Evolutionary conservation across 768 basidiomycete species (phyloP).

Genomic region (Boletus sp.): DNA sequence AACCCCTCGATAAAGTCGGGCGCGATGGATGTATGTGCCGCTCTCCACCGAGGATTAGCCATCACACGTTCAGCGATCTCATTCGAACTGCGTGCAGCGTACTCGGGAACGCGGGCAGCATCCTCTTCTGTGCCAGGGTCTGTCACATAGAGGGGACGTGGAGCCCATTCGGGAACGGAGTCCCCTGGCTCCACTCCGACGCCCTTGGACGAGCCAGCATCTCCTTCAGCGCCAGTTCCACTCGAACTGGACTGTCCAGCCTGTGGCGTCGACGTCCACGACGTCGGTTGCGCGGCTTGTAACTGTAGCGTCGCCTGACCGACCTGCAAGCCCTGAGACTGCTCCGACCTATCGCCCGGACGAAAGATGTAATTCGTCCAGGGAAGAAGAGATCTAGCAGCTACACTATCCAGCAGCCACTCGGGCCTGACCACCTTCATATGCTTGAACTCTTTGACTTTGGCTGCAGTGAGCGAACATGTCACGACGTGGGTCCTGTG

Average conservation of each 20-base stretch:
- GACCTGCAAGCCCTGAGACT: constrained; percentile 42
- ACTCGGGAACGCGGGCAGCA: constrained; percentile 50
- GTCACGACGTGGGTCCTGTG: constrained; percentile 88
- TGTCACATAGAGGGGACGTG: constrained; percentile 35
- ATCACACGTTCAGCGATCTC: constrained; percentile 72
- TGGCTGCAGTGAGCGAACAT: constrained; percentile 84
- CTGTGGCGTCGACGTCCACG: neutral
- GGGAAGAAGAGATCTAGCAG: constrained; percentile 62
- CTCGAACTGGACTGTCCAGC: neutral
- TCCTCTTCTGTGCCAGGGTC: constrained; percentile 43
- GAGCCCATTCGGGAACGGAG: constrained; percentile 6
- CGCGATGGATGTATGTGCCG: constrained; percentile 81
- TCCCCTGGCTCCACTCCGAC: neutral
- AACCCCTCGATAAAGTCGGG: constrained; percentile 85
- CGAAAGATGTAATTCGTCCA: constrained; percentile 75
- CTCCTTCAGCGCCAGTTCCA: neutral
- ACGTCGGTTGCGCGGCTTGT: constrained; percentile 2
- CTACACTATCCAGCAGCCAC: constrained; percentile 84
- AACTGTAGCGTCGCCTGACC: constrained; percentile 19
- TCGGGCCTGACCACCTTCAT: constrained; percentile 89
- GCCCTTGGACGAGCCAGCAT: constrained; percentile 1
- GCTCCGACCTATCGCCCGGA: constrained; percentile 46
- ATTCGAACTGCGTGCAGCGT: constrained; percentile 70
- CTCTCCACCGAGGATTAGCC: constrained; percentile 82
- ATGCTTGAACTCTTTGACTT: constrained; percentile 80